Conservation (phyloP, 257 asterid genomes). For the Solanum microdontum region DNA sequence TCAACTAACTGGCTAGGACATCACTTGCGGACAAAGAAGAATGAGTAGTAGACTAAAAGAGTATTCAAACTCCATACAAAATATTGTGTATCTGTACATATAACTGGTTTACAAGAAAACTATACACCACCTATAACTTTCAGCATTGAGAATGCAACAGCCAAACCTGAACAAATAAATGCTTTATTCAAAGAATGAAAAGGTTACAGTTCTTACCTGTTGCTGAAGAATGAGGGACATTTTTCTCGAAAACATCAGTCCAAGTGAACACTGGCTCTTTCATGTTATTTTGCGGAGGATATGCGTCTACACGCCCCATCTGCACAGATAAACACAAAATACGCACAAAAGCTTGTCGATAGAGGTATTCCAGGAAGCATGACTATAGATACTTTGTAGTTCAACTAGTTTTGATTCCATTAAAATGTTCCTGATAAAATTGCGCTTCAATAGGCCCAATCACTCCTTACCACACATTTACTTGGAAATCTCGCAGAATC, state of each 20-base stretch:
- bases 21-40: neutral
- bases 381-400: neutral
- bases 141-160: neutral
- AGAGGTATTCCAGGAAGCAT: neutral
- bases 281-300: constrained; percentile 55
- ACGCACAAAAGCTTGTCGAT: neutral
- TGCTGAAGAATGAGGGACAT: constrained; percentile 17
- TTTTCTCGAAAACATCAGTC: constrained; percentile 68
- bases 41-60: neutral
- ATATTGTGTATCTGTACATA: neutral
- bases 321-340: constrained; percentile 11
- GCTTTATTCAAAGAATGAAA: neutral
- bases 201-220: constrained; percentile 20
- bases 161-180: neutral
- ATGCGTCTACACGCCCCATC: constrained; percentile 80
- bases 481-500: neutral
- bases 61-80: neutral
- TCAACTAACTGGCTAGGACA: neutral
- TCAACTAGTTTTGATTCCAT: neutral
- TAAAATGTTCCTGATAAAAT: neutral
- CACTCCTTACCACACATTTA: neutral
- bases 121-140: neutral
- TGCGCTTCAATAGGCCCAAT: neutral
- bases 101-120: neutral
- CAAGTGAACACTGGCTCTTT: constrained; percentile 64